Base-by-base conservation (phyloP, 2,329 filamentous ascomycete species). In the Cordyceps cateniannulata region DNA sequence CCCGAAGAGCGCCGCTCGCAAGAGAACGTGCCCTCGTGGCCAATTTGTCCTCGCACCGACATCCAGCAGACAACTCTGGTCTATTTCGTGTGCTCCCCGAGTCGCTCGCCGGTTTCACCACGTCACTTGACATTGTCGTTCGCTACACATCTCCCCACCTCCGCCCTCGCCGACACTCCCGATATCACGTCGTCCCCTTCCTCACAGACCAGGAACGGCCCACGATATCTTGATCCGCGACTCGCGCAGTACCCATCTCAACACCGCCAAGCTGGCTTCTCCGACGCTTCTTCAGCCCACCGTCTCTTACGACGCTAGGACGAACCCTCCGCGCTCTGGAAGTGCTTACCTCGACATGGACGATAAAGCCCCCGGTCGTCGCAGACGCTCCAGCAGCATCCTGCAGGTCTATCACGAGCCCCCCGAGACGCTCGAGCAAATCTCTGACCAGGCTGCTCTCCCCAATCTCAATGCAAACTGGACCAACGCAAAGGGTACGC, bases 391-490 rank as follows among this genome's bases (percentile, higher is more conserved):
- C 76, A 97, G 93, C 81, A 98, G 93, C 79, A 87, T 99, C 78
- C 79, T 86, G 68, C 82, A 85, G 73, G 92, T 99, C 77, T 98
- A 98, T 77, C 93, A 96, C 72, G 95, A 99, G 76, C 95, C 95
- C 60, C 87, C 89, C 63, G 95, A 99, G 82, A 96, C 93, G 61
- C 86, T 97, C 72, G 95, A 99, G 81, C 95, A 97, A 78, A 91
- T 96, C 76, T 97, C 90, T 72, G 95, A 99, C 76, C 95, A 98
- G 81, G 90, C 92, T 61, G 90, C 91, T 42, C 81, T 97, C 68
- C 95, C 95, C 57, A 99, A 99, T 72, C 79, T 97, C 71, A 99
- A 99, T 76, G 92, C 95, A 68, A 91, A 97, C 78, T 99, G 95
- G 95, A 96, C 97, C 67, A 98, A 98, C 76, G 91, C 93, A 70